Conservation (phyloP, 257 asterid species). For the Solanum etuberosum region DNA sequence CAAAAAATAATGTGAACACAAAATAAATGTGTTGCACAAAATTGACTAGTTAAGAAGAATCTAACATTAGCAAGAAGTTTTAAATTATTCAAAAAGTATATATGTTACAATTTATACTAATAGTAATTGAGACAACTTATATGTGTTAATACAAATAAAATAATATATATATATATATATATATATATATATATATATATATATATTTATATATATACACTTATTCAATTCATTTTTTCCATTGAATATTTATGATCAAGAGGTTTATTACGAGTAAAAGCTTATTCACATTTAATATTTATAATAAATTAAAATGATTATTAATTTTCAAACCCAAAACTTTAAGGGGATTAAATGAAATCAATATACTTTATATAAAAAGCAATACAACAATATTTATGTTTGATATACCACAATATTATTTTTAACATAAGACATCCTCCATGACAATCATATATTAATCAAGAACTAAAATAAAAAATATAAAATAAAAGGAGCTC, state of each 20-base stretch:
- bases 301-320: too few species aligned
- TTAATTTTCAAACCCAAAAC: not conserved
- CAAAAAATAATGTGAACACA: too few species aligned
- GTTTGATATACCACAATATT: not conserved
- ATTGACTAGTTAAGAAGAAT: too few species aligned
- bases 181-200: not conserved
- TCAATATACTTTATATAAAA: not conserved
- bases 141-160: not conserved
- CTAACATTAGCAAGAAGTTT: too few species aligned
- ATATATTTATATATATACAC: not conserved
- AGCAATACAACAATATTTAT: not conserved
- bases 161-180: not conserved
- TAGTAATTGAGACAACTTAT: not conserved
- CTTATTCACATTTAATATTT: too few species aligned
- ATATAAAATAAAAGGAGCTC: not conserved
- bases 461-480: not conserved
- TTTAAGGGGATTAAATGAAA: not conserved
- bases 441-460: not conserved
- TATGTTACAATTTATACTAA: not conserved
- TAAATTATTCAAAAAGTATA: not conserved
- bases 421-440: not conserved
- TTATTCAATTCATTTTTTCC: not conserved
- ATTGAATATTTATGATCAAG: too few species aligned
- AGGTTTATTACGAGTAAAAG: not conserved
- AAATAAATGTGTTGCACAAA: too few species aligned